Base-by-base conservation (phyloP, 2,329 filamentous ascomycete genomes). In the Metarhizium anisopliae region DNA sequence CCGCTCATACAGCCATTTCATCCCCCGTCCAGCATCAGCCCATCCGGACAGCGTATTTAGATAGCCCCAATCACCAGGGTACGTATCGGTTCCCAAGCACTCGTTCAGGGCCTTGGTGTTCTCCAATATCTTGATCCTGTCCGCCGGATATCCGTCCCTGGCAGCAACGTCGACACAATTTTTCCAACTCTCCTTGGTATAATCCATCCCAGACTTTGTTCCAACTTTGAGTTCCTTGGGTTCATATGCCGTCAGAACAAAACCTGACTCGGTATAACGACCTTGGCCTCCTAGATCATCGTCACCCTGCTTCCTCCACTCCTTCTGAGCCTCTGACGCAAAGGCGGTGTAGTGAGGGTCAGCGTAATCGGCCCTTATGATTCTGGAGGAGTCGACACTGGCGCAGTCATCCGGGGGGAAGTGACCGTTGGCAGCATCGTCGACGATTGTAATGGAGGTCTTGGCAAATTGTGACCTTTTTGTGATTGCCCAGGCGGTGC, bases 291-390 rank as follows among this genome's bases (percentile, higher is more conserved):
- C 86, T 52, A 85, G 73, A 25, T 81, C 74, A 5, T 77, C 70
- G 36, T 78, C 72, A 55, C 76, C 81, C 63, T 70, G 70, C 67
- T 79, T 81, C 63, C 86, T 82, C 89, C 84, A 94, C 66, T 80
- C 75, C 18, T 77, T 70, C 64, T 89, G 87, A 1, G 91, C 90
- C 40, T 82, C 75, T 18, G 82, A 78, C 20, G 86, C 90, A 50
- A 97, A 82, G 16, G 77, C 74, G 6, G 90, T 82, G 71, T 97
- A 97, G 25, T 85, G 81, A 0, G 82, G 74, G 66, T 93, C 85
- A 5, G 89, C 85, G 67, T 97, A 97, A 76, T 97, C 93, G 52
- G 82, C 73, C 56, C 84, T 78, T 60, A 87, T 77, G 62, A 86
- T 84, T 61, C 84, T 80, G 14, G 82, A 85, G 4, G 76, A 77